Evolutionary conservation across 2,329 filamentous ascomycete genomes (phyloP), one percentile per base, ranked within the genome.

Genomic region (Aspergillus fischeri): DNA sequence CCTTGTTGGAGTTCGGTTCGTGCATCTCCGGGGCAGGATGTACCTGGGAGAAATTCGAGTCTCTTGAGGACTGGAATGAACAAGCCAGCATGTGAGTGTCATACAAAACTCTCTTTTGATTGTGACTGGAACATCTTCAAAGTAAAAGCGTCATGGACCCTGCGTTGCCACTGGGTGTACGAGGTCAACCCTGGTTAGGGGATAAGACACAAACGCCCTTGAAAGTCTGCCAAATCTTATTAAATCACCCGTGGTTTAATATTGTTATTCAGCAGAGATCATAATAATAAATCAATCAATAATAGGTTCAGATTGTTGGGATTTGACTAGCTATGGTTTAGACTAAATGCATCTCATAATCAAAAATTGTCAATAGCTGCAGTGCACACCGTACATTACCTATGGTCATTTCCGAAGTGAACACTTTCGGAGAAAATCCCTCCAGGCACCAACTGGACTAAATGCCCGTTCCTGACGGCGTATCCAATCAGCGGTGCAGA

Each of bases 381-480:
- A 17, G 32, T 38, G 5, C 32, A 17, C 14, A 35, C 8, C 21
- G 32, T 35, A 32, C 24, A 50, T 41, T 35, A 35, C 11, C 11
- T 21, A 14, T 14, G 50, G 52, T 58, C 56, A 51, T 56, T 58
- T 55, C 52, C 58, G 55, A 53, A 53, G 44, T 52, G 49, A 38
- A 38, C 32, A 38, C 42, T 57, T 55, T 58, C 55, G 60, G 60
- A 58, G 53, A 56, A 56, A 60, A 59, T 52, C 42, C 28, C 57
- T 48, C 52, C 54, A 64, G 60, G 59, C 63, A 60, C 57, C 62
- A 59, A 49, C 54, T 49, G 44, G 53, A 58, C 55, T 49, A 60
- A 54, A 50, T 52, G 56, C 47, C 54, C 52, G 61, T 65, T 62
- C 62, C 63, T 64, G 62, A 64, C 49, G 41, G 35, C 9, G 47